Conservation (phyloP, 2,329 filamentous ascomycete genomes). For the Epichloe sylvatica region DNA sequence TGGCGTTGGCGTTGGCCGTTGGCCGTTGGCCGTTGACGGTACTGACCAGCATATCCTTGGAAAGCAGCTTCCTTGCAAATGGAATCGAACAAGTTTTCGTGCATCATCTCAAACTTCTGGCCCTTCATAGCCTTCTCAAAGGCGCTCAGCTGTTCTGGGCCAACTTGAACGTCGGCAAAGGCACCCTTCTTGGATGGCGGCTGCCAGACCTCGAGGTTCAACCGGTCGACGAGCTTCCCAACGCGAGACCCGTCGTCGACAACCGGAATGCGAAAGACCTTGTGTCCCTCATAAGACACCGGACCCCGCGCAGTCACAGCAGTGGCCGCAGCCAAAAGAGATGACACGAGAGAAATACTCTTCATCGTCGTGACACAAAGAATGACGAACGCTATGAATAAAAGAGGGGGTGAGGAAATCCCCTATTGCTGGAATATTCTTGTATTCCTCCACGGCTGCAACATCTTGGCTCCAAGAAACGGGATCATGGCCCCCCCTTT, state of each 20-base stretch:
- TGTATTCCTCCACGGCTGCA: not conserved
- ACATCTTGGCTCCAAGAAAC: not conserved
- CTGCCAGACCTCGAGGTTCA: slow-evolving; percentile 25
- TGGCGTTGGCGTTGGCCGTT: not conserved
- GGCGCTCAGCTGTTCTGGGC: slow-evolving; percentile 18
- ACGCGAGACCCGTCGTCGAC: slow-evolving; percentile 19
- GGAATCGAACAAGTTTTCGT: slow-evolving; percentile 25
- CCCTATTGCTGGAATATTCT: not conserved
- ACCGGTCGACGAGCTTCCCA: slow-evolving; percentile 19
- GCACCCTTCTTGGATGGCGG: slow-evolving; percentile 17
- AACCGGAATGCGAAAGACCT: slow-evolving; percentile 29
- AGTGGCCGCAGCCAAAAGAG: slow-evolving; percentile 8
- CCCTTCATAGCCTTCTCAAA: slow-evolving; percentile 20
- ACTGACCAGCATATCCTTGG: slow-evolving; percentile 17
- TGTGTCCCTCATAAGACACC: slow-evolving; percentile 29
- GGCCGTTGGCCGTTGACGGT: not conserved
- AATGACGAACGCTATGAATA: not conserved
- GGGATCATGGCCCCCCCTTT: not conserved
- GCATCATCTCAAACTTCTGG: slow-evolving; percentile 21
- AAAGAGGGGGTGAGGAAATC: not conserved
- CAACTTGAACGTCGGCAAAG: slow-evolving; percentile 27
- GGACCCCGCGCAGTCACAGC: slow-evolving; percentile 6
- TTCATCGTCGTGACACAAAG: slow-evolving; percentile 7
- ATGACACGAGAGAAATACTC: slow-evolving; percentile 6
- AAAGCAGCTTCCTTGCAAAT: slow-evolving; percentile 22